Conservation (phyloP, 768 basidiomycete genomes). For the Xerocomus brunneocitrinus region DNA sequence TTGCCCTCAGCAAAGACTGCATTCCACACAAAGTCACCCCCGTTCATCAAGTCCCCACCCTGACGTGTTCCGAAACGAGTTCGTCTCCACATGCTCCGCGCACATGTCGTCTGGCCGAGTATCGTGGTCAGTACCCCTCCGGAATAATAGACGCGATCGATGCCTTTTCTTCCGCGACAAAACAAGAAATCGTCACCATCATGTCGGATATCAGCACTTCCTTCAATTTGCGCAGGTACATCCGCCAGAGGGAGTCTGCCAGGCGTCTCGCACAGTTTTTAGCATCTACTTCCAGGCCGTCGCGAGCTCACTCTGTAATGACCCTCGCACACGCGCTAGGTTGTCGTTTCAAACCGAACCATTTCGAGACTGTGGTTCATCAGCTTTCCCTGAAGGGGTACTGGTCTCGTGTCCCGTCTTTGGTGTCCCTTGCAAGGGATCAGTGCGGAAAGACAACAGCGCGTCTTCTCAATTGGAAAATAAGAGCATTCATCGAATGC, state of each 20-base stretch:
- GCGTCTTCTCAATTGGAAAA: conserved; percentile 68
- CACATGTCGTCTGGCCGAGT: background rate
- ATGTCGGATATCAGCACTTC: conserved; percentile 18
- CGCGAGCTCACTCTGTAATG: conserved; percentile 43
- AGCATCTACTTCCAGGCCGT: conserved; percentile 34
- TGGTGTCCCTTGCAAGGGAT: conserved; percentile 46
- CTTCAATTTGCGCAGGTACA: conserved; percentile 21
- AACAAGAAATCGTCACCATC: conserved; percentile 5
- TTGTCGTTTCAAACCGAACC: conserved; percentile 44
- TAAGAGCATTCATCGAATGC: conserved; percentile 55
- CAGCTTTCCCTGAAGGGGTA: conserved; percentile 41
- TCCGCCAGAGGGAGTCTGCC: conserved; percentile 32
- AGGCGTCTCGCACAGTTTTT: conserved; percentile 32
- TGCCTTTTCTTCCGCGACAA: conserved; percentile 18
- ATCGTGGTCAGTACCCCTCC: conserved; percentile 20
- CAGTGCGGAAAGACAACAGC: conserved; percentile 47
- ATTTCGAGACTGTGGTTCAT: conserved; percentile 54
- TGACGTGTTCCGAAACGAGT: background rate
- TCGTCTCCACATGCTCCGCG: background rate
- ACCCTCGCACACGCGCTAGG: conserved; percentile 47
- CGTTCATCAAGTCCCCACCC: background rate
- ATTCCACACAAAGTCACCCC: conserved; percentile 2
- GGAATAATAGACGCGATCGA: conserved; percentile 25
- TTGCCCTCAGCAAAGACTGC: conserved; percentile 7
- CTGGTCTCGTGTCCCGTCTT: conserved; percentile 49